A percentile compares a stretch with the other conserved stretches of the same genome.
These are phyloP conservation scores for Chaetomidium leptoderma DNA, from an alignment of 495 filamentous ascomycete genomes.

Conservation along the genomic window DNA sequence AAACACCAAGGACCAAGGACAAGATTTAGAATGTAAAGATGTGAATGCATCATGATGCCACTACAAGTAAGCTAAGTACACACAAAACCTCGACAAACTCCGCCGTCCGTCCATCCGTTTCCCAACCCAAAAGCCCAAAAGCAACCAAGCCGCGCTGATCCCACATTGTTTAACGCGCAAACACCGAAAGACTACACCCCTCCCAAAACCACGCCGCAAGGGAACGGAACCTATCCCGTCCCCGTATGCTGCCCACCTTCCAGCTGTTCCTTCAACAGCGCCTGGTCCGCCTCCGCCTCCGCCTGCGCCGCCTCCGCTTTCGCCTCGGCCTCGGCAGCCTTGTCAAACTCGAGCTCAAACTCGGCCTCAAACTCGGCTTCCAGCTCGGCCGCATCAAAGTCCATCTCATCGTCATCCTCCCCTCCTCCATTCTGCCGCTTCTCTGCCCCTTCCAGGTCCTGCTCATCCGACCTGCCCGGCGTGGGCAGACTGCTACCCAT, in stretches of 20 bases:
- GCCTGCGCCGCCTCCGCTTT: conserved; percentile 5
- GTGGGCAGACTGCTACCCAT: conserved; percentile 44
- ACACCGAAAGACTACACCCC: background rate
- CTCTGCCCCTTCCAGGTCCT: conserved; percentile 24
- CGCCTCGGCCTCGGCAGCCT: too few species aligned
- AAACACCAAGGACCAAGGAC: background rate
- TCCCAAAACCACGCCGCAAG: too few species aligned
- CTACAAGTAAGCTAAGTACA: conserved; percentile 9
- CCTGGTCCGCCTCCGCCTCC: background rate
- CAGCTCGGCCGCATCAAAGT: conserved; percentile 58
- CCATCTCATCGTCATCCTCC: conserved; percentile 32
- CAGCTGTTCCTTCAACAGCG: conserved; percentile 19
- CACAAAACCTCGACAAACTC: background rate
- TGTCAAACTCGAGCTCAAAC: conserved; percentile 47
- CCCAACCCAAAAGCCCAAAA: background rate
- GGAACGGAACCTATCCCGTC: background rate
- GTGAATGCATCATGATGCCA: background rate
- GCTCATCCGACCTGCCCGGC: conserved; percentile 48
- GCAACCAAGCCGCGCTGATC: background rate
- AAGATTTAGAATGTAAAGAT: conserved; percentile 1
- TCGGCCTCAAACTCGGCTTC: conserved; percentile 66
- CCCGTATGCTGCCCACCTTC: background rate
- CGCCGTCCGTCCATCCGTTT: background rate
- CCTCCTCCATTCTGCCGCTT: conserved; percentile 6
- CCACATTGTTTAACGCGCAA: background rate